Percentiles rank a stretch among this genome's conserved stretches.
These are phyloP conservation scores for Paraurostyla sp. DNA, from an alignment of 73 alveolate genomes.

Conservation along the genomic window DNA sequence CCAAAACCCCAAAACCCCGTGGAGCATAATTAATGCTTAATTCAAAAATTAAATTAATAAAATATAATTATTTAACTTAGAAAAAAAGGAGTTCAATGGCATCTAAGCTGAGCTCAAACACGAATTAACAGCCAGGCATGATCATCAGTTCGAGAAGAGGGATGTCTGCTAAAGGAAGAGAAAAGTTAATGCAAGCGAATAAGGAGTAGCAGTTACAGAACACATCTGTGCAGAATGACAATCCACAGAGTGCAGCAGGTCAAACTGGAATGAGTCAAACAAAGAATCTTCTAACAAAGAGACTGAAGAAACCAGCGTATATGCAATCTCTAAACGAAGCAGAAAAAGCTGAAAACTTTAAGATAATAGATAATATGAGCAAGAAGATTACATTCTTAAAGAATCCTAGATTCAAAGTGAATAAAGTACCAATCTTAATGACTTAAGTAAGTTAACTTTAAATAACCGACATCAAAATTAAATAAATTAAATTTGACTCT, in stretches of 20 bases:
- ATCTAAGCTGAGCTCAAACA: conserved; percentile 21
- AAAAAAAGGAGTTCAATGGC: not conserved
- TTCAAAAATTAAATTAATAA: not conserved
- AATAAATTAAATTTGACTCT: conserved; percentile 33
- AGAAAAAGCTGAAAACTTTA: conserved; percentile 95
- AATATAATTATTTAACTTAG: not conserved
- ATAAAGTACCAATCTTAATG: conserved; percentile 79
- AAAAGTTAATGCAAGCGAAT: conserved; percentile 3
- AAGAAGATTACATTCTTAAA: conserved; percentile 91
- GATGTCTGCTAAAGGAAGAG: conserved; percentile 43
- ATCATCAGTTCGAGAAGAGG: conserved; percentile 25
- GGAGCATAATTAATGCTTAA: not conserved
- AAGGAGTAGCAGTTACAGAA: not conserved
- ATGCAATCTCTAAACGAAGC: conserved; percentile 89
- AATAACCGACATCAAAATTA: conserved; percentile 20
- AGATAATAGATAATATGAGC: conserved; percentile 96
- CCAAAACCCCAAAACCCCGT: conserved; percentile 26
- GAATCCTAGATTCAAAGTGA: conserved; percentile 91
- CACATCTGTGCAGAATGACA: not conserved
- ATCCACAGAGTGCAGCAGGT: not conserved
- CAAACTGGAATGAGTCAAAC: conserved; percentile 41
- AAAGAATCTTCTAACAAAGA: conserved; percentile 59
- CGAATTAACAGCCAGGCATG: conserved; percentile 19
- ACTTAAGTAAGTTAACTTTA: conserved; percentile 77
- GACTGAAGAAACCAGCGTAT: conserved; percentile 76